Evolutionary conservation across 2,329 filamentous ascomycete genomes (phyloP).

Genomic region (Fusarium sp.): DNA sequence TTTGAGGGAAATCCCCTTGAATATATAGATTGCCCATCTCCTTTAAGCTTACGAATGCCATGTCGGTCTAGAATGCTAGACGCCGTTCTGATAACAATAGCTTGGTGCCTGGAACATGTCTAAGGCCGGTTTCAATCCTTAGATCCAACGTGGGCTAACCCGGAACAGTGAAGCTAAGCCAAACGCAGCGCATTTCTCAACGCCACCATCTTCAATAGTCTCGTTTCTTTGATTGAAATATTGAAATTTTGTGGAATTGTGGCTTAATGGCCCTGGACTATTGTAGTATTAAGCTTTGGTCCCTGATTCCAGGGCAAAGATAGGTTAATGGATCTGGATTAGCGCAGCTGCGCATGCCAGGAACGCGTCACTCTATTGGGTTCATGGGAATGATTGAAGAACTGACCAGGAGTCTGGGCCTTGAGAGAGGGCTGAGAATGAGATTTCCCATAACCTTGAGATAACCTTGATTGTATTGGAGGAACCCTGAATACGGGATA

Average conservation of each 20-base stretch:
- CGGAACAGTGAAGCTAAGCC: neutral
- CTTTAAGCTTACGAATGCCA: neutral
- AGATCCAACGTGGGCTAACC: neutral
- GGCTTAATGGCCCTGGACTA: slow-evolving; percentile 1
- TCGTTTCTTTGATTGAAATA: neutral
- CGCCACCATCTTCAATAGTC: slow-evolving; percentile 10
- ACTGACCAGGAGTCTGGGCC: neutral
- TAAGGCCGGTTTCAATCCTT: neutral
- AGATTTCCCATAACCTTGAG: too few relatives aligned
- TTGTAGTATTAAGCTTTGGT: slow-evolving; percentile 13
- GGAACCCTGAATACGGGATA: neutral
- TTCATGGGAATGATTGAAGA: neutral
- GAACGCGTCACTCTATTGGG: neutral
- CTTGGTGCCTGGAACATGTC: slow-evolving; percentile 12
- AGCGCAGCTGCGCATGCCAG: slow-evolving; percentile 5
- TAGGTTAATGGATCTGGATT: neutral
- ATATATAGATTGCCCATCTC: slow-evolving; percentile 6
- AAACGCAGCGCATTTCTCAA: neutral
- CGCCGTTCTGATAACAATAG: slow-evolving; percentile 2
- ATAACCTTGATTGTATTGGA: neutral
- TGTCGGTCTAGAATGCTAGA: slow-evolving; percentile 16
- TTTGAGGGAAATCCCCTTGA: fast-evolving
- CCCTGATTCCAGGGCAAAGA: slow-evolving; percentile 24
- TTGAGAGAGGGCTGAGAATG: neutral
- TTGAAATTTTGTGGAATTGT: slow-evolving; percentile 23